phyloP scores from a whole-genome alignment of 1,284 basidiomycete genomes.

The Ustilago esculenta region DNA sequence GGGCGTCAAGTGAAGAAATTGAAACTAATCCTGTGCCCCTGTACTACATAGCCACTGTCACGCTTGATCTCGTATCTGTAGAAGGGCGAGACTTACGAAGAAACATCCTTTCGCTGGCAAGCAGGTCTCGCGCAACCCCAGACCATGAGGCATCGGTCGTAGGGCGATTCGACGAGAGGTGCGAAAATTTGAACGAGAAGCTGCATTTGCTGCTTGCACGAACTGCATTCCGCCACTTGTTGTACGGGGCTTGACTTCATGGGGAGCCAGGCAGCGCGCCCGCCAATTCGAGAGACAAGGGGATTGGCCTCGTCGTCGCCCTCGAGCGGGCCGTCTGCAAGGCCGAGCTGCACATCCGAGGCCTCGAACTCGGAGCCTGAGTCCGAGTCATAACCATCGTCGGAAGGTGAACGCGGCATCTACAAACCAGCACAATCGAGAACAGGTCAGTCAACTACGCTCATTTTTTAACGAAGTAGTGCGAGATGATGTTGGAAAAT shows the following conservation, averaged over 20 bases:
- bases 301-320: slow-evolving; percentile 61
- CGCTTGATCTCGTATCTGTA: too few relatives aligned
- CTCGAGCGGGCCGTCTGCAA: slow-evolving; percentile 62
- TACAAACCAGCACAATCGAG: slow-evolving; percentile 6
- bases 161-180: slow-evolving; percentile 61
- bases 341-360: slow-evolving; percentile 59
- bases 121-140: slow-evolving; percentile 61
- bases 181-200: slow-evolving; percentile 66
- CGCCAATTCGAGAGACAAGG: slow-evolving; percentile 65
- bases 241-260: slow-evolving; percentile 40
- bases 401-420: slow-evolving; percentile 48
- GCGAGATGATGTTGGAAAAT: background rate
- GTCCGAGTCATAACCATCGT: slow-evolving; percentile 60
- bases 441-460: slow-evolving; percentile 6
- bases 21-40: slow-evolving; percentile 62
- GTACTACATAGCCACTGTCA: too few relatives aligned
- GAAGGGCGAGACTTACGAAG: slow-evolving; percentile 52
- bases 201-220: slow-evolving; percentile 62
- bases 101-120: slow-evolving; percentile 56
- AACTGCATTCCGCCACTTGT: slow-evolving; percentile 39
- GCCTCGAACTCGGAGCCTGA: slow-evolving; percentile 51
- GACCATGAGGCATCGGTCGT: slow-evolving; percentile 62
- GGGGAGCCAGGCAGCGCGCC: slow-evolving; percentile 62
- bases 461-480: too few relatives aligned
- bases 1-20: slow-evolving; percentile 67